These are phyloP conservation scores for Exophiala viscosa DNA, from an alignment of 2,329 filamentous ascomycete species.

Conservation along the genomic window DNA sequence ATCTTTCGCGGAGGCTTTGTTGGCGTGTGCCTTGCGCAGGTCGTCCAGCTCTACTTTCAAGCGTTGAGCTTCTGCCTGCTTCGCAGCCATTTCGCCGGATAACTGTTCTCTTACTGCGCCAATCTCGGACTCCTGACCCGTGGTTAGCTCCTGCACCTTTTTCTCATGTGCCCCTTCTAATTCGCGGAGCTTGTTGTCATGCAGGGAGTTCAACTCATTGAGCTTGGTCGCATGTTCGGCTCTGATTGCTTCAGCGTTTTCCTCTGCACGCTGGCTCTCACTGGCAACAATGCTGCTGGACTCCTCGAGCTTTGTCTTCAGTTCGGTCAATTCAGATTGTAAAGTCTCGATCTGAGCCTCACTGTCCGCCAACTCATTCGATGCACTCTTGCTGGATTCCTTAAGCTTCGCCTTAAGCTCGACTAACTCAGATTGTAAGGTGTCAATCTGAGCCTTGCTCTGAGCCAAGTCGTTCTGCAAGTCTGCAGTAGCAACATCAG, in stretches of 20 bases:
- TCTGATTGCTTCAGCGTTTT: slow-evolving; percentile 34
- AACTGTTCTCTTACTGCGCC: slow-evolving; percentile 7
- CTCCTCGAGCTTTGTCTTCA: slow-evolving; percentile 36
- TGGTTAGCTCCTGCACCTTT: slow-evolving; percentile 40
- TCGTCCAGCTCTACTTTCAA: slow-evolving; percentile 14
- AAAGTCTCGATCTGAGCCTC: slow-evolving; percentile 20
- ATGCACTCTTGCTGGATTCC: slow-evolving; percentile 38
- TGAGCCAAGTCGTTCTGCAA: slow-evolving; percentile 15
- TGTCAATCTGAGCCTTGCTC: slow-evolving; percentile 16
- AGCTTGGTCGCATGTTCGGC: slow-evolving; percentile 19
- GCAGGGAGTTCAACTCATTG: slow-evolving; percentile 17
- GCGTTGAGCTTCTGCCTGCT: slow-evolving; percentile 4
- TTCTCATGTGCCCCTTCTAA: slow-evolving; percentile 17
- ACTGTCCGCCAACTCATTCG: slow-evolving; percentile 29
- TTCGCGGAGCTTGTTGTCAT: slow-evolving; percentile 18
- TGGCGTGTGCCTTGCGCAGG: background rate
- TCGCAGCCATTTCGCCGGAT: slow-evolving; percentile 4
- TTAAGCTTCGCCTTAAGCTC: slow-evolving; percentile 36
- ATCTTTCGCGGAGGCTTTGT: slow-evolving; percentile 1
- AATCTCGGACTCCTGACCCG: slow-evolving; percentile 6
- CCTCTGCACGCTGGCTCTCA: slow-evolving; percentile 38
- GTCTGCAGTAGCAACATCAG: background rate
- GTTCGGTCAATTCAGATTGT: slow-evolving; percentile 32
- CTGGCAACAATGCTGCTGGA: slow-evolving; percentile 39
- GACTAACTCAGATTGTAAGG: slow-evolving; percentile 31